Base-by-base conservation (phyloP, 2,329 filamentous ascomycete genomes). In the Fusarium sp. region DNA sequence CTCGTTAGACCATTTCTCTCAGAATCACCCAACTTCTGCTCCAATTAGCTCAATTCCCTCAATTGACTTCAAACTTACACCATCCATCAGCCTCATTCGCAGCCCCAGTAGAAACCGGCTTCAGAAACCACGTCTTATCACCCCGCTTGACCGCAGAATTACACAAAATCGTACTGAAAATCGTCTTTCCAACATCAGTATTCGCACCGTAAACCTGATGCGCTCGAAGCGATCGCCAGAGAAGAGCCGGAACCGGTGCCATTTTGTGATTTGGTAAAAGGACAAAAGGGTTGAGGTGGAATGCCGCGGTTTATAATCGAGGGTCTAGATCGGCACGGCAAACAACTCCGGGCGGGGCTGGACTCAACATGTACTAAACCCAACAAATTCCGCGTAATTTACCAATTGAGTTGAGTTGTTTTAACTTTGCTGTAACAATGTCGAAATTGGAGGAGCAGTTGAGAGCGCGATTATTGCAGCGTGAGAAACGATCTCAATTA, bases 171-270 rank as follows among this genome's bases (percentile, higher is more conserved):
- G 93, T 94, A 4, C 92, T 91, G 64, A 94, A 87, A 36, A 97
- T 89, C 0, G 94, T 97, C 84, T 97, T 97, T 71, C 94, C 94
- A 31, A 96, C 93, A 72, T 93, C 90, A 1, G 94, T 96, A 76
- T 95, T 96, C 50, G 94, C 92, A 33, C 94, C 94, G 76, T 93
- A 97, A 41, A 97, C 84, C 80, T 96, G 93, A 74, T 93, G 88
- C 17, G 89, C 86, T 68, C 90, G 89, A 59, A 95, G 84, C 13
- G 88, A 88, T 67, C 91, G 89, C 89, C 91, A 93, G 41, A 94
- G 84, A 52, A 90, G 84, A 57, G 90, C 86, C 52, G 89, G 86
- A 56, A 90, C 81, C 31, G 88, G 87, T 61, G 83, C 76, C 82
- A 84, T 84, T 70, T 84, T 45, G 14, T 25, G 0, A 17, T 25